A percentile compares a stretch with the other conserved stretches of the same genome.
phyloP scores from a whole-genome alignment of 805 yeast species.

The Ogataea wickerhamii region DNA sequence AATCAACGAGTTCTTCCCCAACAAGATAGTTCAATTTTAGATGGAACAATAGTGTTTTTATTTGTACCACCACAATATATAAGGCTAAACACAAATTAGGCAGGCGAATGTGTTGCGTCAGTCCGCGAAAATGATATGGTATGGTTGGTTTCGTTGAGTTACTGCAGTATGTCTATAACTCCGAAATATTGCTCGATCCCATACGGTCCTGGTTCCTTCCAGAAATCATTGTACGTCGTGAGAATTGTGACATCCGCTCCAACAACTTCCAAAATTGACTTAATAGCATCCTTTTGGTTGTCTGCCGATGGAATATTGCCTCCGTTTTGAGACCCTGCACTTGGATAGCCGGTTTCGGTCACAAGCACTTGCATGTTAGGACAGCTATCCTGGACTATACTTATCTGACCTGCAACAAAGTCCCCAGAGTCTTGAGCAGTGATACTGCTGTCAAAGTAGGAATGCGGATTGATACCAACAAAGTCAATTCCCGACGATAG shows the following conservation, averaged over 20 bases:
- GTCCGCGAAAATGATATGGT: no score
- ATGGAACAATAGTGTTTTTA: neutral
- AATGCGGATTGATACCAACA: slow-evolving; percentile 82
- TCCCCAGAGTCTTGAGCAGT: slow-evolving; percentile 67
- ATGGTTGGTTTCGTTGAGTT: no score
- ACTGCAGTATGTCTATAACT: slow-evolving; percentile 37
- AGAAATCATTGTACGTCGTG: slow-evolving; percentile 77
- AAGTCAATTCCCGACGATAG: slow-evolving; percentile 66
- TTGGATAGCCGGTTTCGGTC: slow-evolving; percentile 91
- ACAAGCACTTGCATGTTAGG: slow-evolving; percentile 51
- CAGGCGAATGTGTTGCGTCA: neutral
- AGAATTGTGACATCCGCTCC: slow-evolving; percentile 65
- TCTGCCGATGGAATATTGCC: slow-evolving; percentile 62
- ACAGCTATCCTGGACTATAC: slow-evolving; percentile 54
- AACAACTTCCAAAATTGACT: slow-evolving; percentile 53
- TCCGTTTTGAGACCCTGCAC: slow-evolving; percentile 69
- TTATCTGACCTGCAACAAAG: slow-evolving; percentile 63
- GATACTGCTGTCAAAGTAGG: slow-evolving; percentile 68
- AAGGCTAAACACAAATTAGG: no score
- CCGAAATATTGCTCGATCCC: slow-evolving; percentile 90
- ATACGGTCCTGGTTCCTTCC: slow-evolving; percentile 84
- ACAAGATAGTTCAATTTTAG: slow-evolving; percentile 52
- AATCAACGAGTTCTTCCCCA: slow-evolving; percentile 66
- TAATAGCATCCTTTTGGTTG: slow-evolving; percentile 71
- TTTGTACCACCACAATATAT: neutral